Evolutionary conservation across 1,139 yeast species (phyloP), one percentile per base, ranked within the genome.

Genomic region (Nakaseomyces glabratus): DNA sequence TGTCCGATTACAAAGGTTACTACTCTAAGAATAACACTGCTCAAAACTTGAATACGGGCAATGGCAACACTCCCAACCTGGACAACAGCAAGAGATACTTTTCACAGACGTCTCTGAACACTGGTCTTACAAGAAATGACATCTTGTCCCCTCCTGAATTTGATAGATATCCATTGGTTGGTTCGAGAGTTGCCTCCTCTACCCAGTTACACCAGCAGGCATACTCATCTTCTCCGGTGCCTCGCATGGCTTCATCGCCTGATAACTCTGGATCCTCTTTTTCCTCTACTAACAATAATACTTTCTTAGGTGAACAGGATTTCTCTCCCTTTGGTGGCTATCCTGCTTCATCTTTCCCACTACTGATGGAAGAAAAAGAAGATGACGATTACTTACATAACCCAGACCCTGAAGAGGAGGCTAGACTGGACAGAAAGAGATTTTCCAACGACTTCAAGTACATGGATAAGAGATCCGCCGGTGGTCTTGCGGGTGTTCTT

Each of bases 271-370:
- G 47, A 20, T 29, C 36, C 8, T 55, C 62, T 1, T 56, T 57
- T 16, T 41, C 44, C 5, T 49, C 52, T n/a, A 45, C 51, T 4
- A 26, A 26, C 30, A 26, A 26, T 11, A 51, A 58, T 36, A 64
- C 60, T 13, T 58, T 57, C 41, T 41, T 58, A 30, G 55, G 55
- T 24, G 66, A 61, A 48, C 64, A 69, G 4, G 74, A 68, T 43
- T 67, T 76, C 45, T 76, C 86, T 34, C 95, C 95, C 2, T 85
- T 85, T 63, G 96, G 96, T 36, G 95, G 95, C 7, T 85, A 82
- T 56, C 95, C 96, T 1, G 90, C 94, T 4, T 68, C 82, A 4
- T 75, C 85, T 1, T 85, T 86, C 62, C 95, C 95, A 1, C 62
- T 85, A 35, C 78, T 76, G 48, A 73, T 85, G 43, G 94, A 85